A percentile compares a stretch with the other conserved stretches of the same genome.
Evolutionary conservation across 176 grass and related monocot genomes (phyloP).

Genomic region (bread wheat (Triticum aestivum)): IWGSC_CS_RefSeq_v2.1 NC_057806.1:59260345-59260844

Average conservation of each 20-base stretch:
- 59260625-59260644: conserved; percentile 96
- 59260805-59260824: not conserved
- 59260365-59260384: conserved; percentile 25
- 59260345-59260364: conserved; percentile 48
- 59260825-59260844: not conserved
- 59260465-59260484: not conserved
- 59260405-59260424: conserved; percentile 31
- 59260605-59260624: conserved; percentile 78
- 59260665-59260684: not conserved
- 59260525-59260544: not conserved
- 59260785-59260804: not conserved
- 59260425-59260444: conserved; percentile 12
- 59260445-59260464: not conserved
- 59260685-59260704: conserved; percentile 9
- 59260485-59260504: not conserved
- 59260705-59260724: conserved; percentile 65
- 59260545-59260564: not conserved
- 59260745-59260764: conserved; percentile 23
- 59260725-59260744: conserved; percentile 42
- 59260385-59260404: not conserved
- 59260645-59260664: not conserved
- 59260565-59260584: not conserved
- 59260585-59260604: conserved; percentile 86
- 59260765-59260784: not conserved
- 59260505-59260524: conserved; percentile 21